Evolutionary conservation across 805 yeast species (phyloP).

Genomic region (Candida methanosorbosa): DNA sequence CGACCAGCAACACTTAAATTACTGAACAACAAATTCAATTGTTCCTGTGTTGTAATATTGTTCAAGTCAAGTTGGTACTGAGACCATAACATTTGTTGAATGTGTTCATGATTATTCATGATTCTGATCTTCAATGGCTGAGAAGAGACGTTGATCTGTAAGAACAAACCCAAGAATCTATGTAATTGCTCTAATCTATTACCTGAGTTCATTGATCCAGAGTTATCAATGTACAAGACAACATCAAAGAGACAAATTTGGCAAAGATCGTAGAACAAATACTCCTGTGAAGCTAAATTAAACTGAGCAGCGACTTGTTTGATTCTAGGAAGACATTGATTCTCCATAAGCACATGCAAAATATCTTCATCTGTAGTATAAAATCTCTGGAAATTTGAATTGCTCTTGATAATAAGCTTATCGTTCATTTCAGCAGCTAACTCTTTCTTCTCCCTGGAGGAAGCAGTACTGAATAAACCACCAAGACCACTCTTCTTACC

Average conservation of each 20-base stretch:
- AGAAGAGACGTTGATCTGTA: slow-evolving; percentile 12
- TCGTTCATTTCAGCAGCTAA: slow-evolving; percentile 6
- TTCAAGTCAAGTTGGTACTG: slow-evolving; percentile 9
- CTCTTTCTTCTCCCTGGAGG: slow-evolving; percentile 10
- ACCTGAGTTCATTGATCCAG: slow-evolving; percentile 15
- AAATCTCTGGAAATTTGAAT: slow-evolving; percentile 5
- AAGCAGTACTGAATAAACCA: slow-evolving; percentile 2
- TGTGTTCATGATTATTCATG: slow-evolving; percentile 14
- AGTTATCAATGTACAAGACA: slow-evolving; percentile 14
- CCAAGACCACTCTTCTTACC: slow-evolving; percentile 14
- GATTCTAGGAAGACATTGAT: slow-evolving; percentile 13
- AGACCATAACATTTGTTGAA: slow-evolving; percentile 2
- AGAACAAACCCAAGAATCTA: slow-evolving; percentile 10
- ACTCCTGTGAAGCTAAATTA: slow-evolving; percentile 10
- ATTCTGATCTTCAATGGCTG: slow-evolving; percentile 13
- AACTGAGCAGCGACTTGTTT: slow-evolving; percentile 12
- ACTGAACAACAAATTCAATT: slow-evolving; percentile 7
- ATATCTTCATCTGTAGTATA: slow-evolving; percentile 12
- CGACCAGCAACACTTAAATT: slow-evolving; percentile 12
- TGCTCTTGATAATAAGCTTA: slow-evolving; percentile 4
- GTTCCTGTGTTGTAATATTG: slow-evolving; percentile 10
- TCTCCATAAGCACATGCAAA: slow-evolving; percentile 7
- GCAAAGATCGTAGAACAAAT: slow-evolving; percentile 13
- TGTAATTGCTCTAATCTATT: slow-evolving; percentile 12
- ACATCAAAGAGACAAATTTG: slow-evolving; percentile 15